Conservation (phyloP, 352 stramenopile genomes). For the Phytopythium kandeliae region DNA sequence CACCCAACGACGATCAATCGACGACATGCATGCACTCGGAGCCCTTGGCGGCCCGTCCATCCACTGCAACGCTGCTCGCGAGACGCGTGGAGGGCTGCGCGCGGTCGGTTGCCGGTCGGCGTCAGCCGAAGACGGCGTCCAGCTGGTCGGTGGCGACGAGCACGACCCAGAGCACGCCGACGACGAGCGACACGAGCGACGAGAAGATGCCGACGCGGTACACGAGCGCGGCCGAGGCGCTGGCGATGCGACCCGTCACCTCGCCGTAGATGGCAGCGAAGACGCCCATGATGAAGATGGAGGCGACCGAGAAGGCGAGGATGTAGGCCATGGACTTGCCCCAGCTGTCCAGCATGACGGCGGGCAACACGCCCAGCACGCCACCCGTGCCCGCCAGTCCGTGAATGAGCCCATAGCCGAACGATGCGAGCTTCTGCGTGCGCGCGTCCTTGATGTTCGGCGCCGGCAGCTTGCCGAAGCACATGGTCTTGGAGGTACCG, state of each 20-base stretch:
- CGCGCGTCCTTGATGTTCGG: slow-evolving; percentile 42
- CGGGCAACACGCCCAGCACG: slow-evolving; percentile 71
- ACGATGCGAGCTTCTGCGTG: slow-evolving; percentile 45
- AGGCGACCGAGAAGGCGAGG: slow-evolving; percentile 73
- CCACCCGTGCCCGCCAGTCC: slow-evolving; percentile 54
- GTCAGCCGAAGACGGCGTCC: slow-evolving; percentile 34
- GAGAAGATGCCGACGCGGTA: slow-evolving; percentile 57
- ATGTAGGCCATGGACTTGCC: slow-evolving; percentile 68
- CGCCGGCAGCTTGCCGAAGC: slow-evolving; percentile 26
- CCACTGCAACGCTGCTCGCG: no score
- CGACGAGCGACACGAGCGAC: slow-evolving; percentile 40
- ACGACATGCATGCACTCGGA: no score
- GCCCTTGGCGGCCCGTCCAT: no score
- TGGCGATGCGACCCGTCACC: slow-evolving; percentile 33
- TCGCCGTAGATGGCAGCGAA: slow-evolving; percentile 79
- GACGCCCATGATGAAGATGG: slow-evolving; percentile 81
- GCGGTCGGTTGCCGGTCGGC: no score
- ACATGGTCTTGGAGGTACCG: slow-evolving; percentile 14
- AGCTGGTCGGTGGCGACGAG: slow-evolving; percentile 46
- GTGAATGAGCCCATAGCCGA: slow-evolving; percentile 72
- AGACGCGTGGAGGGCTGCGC: no score
- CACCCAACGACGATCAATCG: no score
- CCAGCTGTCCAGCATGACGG: slow-evolving; percentile 65
- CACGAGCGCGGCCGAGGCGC: slow-evolving; percentile 26
- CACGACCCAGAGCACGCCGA: slow-evolving; percentile 58